Conservation (phyloP, 768 basidiomycete species). For the Lyophyllum decastes region DNA sequence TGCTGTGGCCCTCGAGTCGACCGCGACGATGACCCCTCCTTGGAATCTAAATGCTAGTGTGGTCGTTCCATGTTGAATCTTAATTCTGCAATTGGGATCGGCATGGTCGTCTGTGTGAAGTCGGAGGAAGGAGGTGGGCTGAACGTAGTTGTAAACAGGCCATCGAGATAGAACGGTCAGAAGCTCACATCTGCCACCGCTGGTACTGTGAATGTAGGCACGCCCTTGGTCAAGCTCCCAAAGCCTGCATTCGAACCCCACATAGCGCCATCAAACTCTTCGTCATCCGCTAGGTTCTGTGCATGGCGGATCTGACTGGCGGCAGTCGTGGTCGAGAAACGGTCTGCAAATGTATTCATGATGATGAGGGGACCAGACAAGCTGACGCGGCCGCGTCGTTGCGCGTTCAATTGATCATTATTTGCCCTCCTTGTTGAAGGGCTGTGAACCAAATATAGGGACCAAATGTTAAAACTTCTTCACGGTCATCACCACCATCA, state of each 20-base stretch:
- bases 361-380: conserved; percentile 28
- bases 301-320: conserved; percentile 50
- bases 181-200: conserved; percentile 72
- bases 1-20: conserved; percentile 97
- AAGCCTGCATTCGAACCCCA: conserved; percentile 89
- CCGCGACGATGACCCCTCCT: conserved; percentile 98
- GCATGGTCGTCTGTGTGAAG: conserved; percentile 95
- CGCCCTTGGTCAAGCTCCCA: conserved; percentile 70
- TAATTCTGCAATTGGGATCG: conserved; percentile 93
- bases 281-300: conserved; percentile 55
- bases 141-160: conserved; percentile 11
- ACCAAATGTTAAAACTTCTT: not conserved
- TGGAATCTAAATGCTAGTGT: conserved; percentile 96
- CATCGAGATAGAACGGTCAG: not conserved
- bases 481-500: not conserved
- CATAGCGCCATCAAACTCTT: conserved; percentile 62
- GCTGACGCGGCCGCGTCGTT: conserved; percentile 50
- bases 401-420: conserved; percentile 34
- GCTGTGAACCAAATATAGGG: conserved; percentile 5
- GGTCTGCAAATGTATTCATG: conserved; percentile 75
- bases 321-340: conserved; percentile 61
- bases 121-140: conserved; percentile 91
- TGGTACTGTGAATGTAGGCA: conserved; percentile 73
- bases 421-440: conserved; percentile 25
- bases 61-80: conserved; percentile 98